Base-by-base conservation (phyloP, 768 basidiomycete species). In the Mycena maculata region DNA sequence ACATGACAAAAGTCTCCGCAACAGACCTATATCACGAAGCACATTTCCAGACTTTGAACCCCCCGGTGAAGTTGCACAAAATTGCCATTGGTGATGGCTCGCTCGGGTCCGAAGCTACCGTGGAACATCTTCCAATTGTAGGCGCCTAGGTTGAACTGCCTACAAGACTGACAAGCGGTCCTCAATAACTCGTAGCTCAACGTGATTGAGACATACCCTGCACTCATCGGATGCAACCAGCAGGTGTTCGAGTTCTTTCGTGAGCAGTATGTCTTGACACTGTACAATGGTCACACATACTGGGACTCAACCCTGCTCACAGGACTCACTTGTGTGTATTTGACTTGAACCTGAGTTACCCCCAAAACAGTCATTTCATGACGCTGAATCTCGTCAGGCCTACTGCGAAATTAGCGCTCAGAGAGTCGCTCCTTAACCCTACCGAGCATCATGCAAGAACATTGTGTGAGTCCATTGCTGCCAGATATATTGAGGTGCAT, bases 11-110 rank as follows among this genome's bases (percentile, higher is more conserved):
- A 9, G 31, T 48, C 41, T 49, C 20, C 45, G 20, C n/a, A 2
- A 6, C 41, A 87, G 85, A 85, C 86, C 10, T 87, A 87, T 70
- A 87, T 87, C 67, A 76, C 81, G 31, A 84, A 86, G 72, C 78
- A 84, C 12, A 81, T 84, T 66, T 83, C 59, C 75, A 77, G 36
- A 76, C 80, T 65, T 57, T 76, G 0, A 76, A 79, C 33, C 86
- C 86, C 2, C 86, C 86, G 0, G 81, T 87, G 33, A 82, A 80
- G 9, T 76, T 87, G 23, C 71, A 79, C 4, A 82, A 82, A 72
- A 82, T 88, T 33, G 81, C 81, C n/a, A 84, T 87, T 27, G 86
- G 86, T 20, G 82, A 87, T 70, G 84, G 83, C 15, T 67, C 83
- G 2, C 74, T 87, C 4, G 81, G 78, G 4, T 78, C 80, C n/a